phyloP scores from a whole-genome alignment of 352 stramenopile genomes.

The Pythium pyrilobum region DNA sequence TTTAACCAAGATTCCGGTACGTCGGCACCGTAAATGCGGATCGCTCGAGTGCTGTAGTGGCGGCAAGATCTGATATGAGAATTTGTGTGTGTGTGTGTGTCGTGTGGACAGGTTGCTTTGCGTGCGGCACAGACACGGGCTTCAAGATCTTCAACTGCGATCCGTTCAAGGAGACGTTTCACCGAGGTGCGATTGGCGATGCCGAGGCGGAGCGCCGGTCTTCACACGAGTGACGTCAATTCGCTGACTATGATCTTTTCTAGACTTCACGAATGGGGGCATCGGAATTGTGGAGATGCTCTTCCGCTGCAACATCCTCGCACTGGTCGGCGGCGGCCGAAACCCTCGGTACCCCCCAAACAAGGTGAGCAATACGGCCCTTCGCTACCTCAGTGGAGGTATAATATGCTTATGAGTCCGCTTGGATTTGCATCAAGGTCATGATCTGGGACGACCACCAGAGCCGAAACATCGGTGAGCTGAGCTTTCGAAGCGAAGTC shows the following conservation, averaged over 20 bases:
- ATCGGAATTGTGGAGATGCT: constrained; percentile 99
- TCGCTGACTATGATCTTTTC: neutral
- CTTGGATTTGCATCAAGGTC: constrained; percentile 48
- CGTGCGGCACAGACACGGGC: constrained; percentile 93
- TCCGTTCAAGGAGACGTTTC: constrained; percentile 97
- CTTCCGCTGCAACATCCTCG: constrained; percentile 98
- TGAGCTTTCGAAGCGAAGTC: constrained; percentile 97
- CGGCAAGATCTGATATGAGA: neutral
- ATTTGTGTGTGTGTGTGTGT: neutral
- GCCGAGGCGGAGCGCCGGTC: no score
- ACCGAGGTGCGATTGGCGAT: constrained; percentile 54
- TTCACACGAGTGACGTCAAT: no score
- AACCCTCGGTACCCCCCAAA: constrained; percentile 95
- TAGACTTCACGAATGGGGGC: constrained; percentile 92
- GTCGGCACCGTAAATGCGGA: constrained; percentile 3
- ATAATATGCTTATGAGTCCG: no score
- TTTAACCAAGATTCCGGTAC: constrained; percentile 94
- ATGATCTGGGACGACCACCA: constrained; percentile 99
- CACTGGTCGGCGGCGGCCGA: constrained; percentile 89
- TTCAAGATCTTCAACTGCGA: constrained; percentile 99
- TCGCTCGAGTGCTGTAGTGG: neutral
- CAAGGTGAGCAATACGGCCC: constrained; percentile 83
- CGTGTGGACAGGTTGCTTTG: constrained; percentile 79
- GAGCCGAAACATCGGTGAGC: constrained; percentile 96
- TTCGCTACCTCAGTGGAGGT: no score